Evolutionary conservation across 2,329 filamentous ascomycete genomes (phyloP).

Genomic region (Thielaviopsis cerberus): DNA sequence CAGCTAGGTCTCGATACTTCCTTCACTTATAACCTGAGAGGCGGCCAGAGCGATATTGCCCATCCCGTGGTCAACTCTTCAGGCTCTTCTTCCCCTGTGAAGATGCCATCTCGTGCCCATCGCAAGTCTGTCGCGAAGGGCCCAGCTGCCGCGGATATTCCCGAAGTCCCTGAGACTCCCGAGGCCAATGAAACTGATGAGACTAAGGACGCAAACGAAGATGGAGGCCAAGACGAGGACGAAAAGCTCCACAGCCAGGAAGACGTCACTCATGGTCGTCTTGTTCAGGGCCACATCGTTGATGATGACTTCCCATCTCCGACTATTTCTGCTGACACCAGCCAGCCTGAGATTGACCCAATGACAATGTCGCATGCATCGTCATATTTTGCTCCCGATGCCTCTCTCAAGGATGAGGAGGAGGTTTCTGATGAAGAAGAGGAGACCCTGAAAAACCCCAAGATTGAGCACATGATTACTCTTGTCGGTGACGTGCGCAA

Average conservation of each 20-base stretch:
- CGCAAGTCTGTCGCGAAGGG: neutral
- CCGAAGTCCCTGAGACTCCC: conserved; percentile 1
- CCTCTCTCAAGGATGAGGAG: conserved; percentile 58
- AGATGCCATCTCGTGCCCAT: neutral
- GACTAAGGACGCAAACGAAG: conserved; percentile 10
- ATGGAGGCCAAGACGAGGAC: conserved; percentile 34
- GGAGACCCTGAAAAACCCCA: conserved; percentile 61
- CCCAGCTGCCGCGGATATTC: neutral
- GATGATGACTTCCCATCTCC: conserved; percentile 82
- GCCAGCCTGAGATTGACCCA: conserved; percentile 51
- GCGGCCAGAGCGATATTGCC: conserved; percentile 7
- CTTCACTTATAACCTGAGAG: conserved; percentile 12
- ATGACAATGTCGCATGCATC: conserved; percentile 70
- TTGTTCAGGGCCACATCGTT: conserved; percentile 88
- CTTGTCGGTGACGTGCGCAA: conserved; percentile 87
- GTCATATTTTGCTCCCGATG: conserved; percentile 56
- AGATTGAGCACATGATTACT: conserved; percentile 85
- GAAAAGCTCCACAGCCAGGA: conserved; percentile 58
- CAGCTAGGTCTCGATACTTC: conserved; percentile 23
- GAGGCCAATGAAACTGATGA: conserved; percentile 2
- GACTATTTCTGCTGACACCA: conserved; percentile 47
- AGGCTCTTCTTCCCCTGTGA: neutral
- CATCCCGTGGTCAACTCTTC: neutral
- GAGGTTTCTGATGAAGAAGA: conserved; percentile 83
- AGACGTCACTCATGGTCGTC: conserved; percentile 77